Conservation (phyloP, 2,329 filamentous ascomycete species). For the Sporothrix phasma region DNA sequence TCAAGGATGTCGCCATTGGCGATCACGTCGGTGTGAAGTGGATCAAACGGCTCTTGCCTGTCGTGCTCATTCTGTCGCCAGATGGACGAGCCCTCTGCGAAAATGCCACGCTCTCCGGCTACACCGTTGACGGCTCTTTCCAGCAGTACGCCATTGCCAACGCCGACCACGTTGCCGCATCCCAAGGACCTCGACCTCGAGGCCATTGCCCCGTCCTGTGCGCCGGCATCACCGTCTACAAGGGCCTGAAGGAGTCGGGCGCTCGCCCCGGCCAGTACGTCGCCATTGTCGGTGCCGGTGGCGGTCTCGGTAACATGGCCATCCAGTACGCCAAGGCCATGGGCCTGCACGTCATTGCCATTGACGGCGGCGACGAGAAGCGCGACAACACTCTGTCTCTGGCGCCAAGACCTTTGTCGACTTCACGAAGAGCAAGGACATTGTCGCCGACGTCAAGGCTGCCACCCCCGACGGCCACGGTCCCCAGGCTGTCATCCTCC, state of each 20-base stretch:
- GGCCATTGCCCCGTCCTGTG: slow-evolving; percentile 48
- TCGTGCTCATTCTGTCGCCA: slow-evolving; percentile 74
- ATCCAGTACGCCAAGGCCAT: slow-evolving; percentile 38
- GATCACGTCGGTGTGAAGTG: slow-evolving; percentile 87
- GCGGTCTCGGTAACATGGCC: slow-evolving; percentile 42
- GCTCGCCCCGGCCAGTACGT: slow-evolving; percentile 31
- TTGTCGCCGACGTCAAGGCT: slow-evolving; percentile 76
- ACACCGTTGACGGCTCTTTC: slow-evolving; percentile 88
- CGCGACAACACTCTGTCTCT: slow-evolving; percentile 54
- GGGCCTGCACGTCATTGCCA: slow-evolving; percentile 33
- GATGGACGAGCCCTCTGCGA: slow-evolving; percentile 76
- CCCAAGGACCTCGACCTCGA: slow-evolving; percentile 66
- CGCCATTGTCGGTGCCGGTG: slow-evolving; percentile 34
- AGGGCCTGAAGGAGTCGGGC: slow-evolving; percentile 30
- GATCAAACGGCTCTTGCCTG: slow-evolving; percentile 82
- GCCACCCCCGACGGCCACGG: slow-evolving; percentile 72
- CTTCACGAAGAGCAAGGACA: slow-evolving; percentile 63
- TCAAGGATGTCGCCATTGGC: slow-evolving; percentile 68
- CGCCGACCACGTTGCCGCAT: slow-evolving; percentile 77
- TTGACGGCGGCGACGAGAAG: slow-evolving; percentile 38
- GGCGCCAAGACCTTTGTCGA: slow-evolving; percentile 66
- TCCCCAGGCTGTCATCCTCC: slow-evolving; percentile 75
- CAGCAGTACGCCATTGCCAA: slow-evolving; percentile 88
- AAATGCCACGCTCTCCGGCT: slow-evolving; percentile 68
- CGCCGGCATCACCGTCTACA: slow-evolving; percentile 38